Evolutionary conservation across 148 eudicot species (phyloP), one percentile per base, ranked within the genome.

Genomic region (Tetragonia tetragonoides): DNA sequence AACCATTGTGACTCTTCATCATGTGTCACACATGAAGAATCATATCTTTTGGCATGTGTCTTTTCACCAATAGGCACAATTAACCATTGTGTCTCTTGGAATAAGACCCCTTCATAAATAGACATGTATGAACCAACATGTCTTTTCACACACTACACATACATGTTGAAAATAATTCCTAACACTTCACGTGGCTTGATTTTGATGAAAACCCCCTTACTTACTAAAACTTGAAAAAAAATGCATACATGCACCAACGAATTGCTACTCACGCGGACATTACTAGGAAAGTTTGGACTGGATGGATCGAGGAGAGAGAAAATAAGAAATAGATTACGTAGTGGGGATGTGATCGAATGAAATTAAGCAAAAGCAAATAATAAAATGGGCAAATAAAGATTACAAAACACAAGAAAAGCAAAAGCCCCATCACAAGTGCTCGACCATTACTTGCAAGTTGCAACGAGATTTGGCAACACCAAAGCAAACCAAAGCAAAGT

Each of bases 351-450:
- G n/a, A 61, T 2, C 41, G 16, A 60, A 74, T 41, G n/a, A n/a
- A n/a, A n/a, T 60, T 34, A 20, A 74, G 39, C 41, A 46, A 70
- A 70, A 70, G 40, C 38, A 28, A 0, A 28, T 28, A 28, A 28
- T 28, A 28, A 46, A 46, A 46, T 46, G 10, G 6, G 49, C 49
- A 46, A 46, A 46, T 47, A 39, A 4, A 41, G 51, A 67, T 67
- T 68, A 42, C 67, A 54, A 42, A 57, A 72, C 75, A 71, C 81
- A 78, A 78, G 69, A 60, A 68, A 78, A 78, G 56, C 70, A 34
- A 78, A 37, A 18, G 47, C 34, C 2, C 62, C 70, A 46, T 78
- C 47, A 78, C 54, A 78, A 70, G 78, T 66, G 78, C 64, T 66
- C 78, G 37, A 73, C 68, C 60, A 59, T 21, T 74, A 28, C 34